These are phyloP conservation scores for Crithidia thermophila DNA, from an alignment of 208 protist species.

Conservation along the genomic window DNA sequence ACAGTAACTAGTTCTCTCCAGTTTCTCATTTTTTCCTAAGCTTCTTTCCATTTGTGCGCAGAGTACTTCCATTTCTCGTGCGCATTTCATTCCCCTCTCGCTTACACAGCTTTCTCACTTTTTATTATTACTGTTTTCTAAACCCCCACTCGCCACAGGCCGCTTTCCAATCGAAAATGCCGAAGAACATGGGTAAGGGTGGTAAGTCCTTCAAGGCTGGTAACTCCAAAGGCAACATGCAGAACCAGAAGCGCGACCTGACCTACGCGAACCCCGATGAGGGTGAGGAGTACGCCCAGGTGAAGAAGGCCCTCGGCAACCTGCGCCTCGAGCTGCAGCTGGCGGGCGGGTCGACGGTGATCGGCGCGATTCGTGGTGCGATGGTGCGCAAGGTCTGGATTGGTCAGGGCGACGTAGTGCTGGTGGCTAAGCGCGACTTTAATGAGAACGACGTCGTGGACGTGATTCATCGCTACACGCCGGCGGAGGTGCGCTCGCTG, in stretches of 20 bases:
- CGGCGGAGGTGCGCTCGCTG: slow-evolving; percentile 71
- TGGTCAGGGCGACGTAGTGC: slow-evolving; percentile 75
- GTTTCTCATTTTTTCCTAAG: no score
- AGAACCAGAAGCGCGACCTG: slow-evolving; percentile 97
- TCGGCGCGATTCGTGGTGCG: slow-evolving; percentile 78
- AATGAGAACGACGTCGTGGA: slow-evolving; percentile 84
- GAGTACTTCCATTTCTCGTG: no score
- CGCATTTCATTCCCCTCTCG: background rate
- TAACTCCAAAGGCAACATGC: slow-evolving; percentile 94
- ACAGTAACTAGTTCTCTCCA: no score
- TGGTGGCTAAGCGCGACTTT: slow-evolving; percentile 81
- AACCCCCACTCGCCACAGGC: slow-evolving; percentile 3
- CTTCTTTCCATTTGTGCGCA: no score
- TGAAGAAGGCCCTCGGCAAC: slow-evolving; percentile 97
- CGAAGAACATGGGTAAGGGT: slow-evolving; percentile 95
- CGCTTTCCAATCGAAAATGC: slow-evolving; percentile 61
- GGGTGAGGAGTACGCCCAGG: slow-evolving; percentile 98
- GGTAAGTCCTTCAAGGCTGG: slow-evolving; percentile 98
- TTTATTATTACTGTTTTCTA: slow-evolving; percentile 2
- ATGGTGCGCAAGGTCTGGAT: slow-evolving; percentile 91
- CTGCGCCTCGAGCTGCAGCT: slow-evolving; percentile 95
- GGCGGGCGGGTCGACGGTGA: slow-evolving; percentile 71
- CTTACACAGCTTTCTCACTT: slow-evolving; percentile 33
- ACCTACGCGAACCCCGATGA: slow-evolving; percentile 94
- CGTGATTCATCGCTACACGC: slow-evolving; percentile 80